These are phyloP conservation scores for Andrographis paniculata DNA, from an alignment of 305 asterid species.

Conservation along the genomic window DNA sequence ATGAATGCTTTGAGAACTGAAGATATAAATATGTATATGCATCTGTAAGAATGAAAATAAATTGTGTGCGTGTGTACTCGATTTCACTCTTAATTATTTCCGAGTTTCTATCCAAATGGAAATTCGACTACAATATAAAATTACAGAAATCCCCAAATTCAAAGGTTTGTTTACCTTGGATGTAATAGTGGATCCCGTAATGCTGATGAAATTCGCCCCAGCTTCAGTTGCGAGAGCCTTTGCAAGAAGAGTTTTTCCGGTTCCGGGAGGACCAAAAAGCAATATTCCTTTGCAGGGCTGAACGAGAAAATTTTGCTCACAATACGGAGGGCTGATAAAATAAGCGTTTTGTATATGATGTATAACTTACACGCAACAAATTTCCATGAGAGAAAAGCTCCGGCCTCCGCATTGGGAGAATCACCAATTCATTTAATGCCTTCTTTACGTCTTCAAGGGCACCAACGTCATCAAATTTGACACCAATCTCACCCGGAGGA, in stretches of 20 bases:
- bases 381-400: slow-evolving; percentile 95
- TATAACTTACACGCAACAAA: slow-evolving; percentile 76
- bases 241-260: slow-evolving; percentile 97
- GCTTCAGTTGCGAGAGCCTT: slow-evolving; percentile 99
- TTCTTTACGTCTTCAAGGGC: slow-evolving; percentile 95
- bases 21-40: too few relatives aligned
- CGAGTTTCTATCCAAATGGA: too few relatives aligned
- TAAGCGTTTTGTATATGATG: slow-evolving; percentile 8
- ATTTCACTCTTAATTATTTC: too few relatives aligned
- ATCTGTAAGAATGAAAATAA: too few relatives aligned
- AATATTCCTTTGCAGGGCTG: slow-evolving; percentile 99
- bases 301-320: slow-evolving; percentile 15
- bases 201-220: slow-evolving; percentile 92
- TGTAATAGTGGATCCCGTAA: slow-evolving; percentile 95
- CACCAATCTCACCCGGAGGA: slow-evolving; percentile 96
- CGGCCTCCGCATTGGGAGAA: slow-evolving; percentile 98
- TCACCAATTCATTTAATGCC: slow-evolving; percentile 86
- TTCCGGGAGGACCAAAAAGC: slow-evolving; percentile 98
- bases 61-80: too few relatives aligned
- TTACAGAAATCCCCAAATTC: slow-evolving; percentile 1
- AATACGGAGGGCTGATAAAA: slow-evolving; percentile 11
- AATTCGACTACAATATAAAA: too few relatives aligned
- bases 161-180: slow-evolving; percentile 56
- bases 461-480: slow-evolving; percentile 90
- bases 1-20: slow-evolving; percentile 9